Evolutionary conservation across 768 basidiomycete genomes (phyloP), one percentile per base, ranked within the genome.

Genomic region (Zangia roseola): DNA sequence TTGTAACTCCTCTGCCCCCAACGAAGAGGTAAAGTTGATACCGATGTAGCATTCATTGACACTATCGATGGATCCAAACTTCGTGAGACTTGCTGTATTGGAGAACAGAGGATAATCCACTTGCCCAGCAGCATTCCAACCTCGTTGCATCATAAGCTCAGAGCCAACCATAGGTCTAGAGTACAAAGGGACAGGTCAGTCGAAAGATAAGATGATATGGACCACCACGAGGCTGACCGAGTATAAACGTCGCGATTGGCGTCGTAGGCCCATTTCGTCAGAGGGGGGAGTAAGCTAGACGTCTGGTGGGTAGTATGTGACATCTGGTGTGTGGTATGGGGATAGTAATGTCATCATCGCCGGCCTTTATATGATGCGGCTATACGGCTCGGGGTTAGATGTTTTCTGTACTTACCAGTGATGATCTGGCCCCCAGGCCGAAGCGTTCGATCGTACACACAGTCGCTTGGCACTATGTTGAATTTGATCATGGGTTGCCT

Each of bases 11-110:
- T 54, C 55, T 24, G 17, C 5, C 5, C 8, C 10, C 14, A 61
- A 21, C 1, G 49, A 20, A 39, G 55, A 61, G 10, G 33, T 49
- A 24, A 60, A 57, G 10, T 57, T 46, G 55, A 47, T 8, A 19
- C 58, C 58, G 3, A 60, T 14, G 24, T 59, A 57, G 24, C 54
- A 42, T 42, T 60, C 55, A 8, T 49, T 51, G 16, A 57, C 59
- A 16, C 58, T 60, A 14, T 17, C 24, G 23, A 6, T 31, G 13
- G 17, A 13, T 30, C 3, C 30, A 17, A 2, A n/a, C 40, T 25
- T 42, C 21, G 23, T 12, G 14, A 31, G 31, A 30, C 13, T 30
- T 26, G 17, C 24, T 7, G 12, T 7, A 19, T 9, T 28, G 16
- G 1, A n/a, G 10, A 43, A 30, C 3, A 35, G 4, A 34, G 10